These are phyloP conservation scores for Albugo candida DNA, from an alignment of 352 stramenopile species.

Conservation along the genomic window DNA sequence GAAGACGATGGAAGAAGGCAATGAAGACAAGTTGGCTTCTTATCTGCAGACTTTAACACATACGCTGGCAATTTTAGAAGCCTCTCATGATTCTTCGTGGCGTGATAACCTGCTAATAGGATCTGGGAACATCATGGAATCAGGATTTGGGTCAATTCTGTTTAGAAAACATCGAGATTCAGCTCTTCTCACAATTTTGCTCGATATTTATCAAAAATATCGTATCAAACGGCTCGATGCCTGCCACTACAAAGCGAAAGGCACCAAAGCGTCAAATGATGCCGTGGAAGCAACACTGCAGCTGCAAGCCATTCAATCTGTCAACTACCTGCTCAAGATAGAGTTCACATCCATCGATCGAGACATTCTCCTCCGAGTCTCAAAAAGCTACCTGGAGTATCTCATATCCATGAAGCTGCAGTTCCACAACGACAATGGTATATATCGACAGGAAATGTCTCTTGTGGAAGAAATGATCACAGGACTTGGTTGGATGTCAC, in stretches of 20 bases:
- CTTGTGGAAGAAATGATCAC: constrained; percentile 66
- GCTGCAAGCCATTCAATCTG: constrained; percentile 32
- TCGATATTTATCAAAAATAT: constrained; percentile 10
- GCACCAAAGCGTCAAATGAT: too few relatives aligned
- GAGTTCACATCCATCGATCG: constrained; percentile 37
- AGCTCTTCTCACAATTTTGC: constrained; percentile 27
- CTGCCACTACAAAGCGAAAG: too few relatives aligned
- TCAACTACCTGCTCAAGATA: constrained; percentile 78
- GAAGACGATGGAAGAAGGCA: constrained; percentile 12
- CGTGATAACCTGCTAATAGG: constrained; percentile 14
- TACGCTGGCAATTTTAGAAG: constrained; percentile 71
- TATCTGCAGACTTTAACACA: constrained; percentile 64
- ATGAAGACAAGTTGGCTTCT: constrained; percentile 29
- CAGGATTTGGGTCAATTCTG: too few relatives aligned
- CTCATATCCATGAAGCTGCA: constrained; percentile 19
- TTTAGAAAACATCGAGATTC: constrained; percentile 22
- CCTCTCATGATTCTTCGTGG: constrained; percentile 54
- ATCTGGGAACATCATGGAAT: too few relatives aligned
- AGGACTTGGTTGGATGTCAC: constrained; percentile 20
- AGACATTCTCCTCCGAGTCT: constrained; percentile 20
- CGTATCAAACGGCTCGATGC: too few relatives aligned
- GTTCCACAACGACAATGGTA: not conserved
- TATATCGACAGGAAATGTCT: constrained; percentile 13
- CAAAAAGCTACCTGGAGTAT: constrained; percentile 29
- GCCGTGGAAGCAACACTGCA: too few relatives aligned